Evolutionary conservation across 2,329 filamentous ascomycete genomes (phyloP), one percentile per base, ranked within the genome.

Genomic region (Sclerotinia glacialis): DNA sequence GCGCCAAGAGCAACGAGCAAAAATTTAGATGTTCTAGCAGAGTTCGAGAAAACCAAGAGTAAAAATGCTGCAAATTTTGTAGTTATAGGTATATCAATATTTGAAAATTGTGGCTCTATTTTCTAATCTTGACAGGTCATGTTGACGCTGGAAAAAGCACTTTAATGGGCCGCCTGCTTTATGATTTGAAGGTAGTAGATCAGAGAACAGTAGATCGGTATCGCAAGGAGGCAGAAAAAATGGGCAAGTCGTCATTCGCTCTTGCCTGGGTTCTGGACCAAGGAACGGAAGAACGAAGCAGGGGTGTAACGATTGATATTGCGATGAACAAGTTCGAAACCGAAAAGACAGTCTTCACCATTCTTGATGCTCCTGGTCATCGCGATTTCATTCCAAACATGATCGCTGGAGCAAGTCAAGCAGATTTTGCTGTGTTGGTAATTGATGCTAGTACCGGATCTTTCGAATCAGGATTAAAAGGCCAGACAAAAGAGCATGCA

Each of bases 91-190:
- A 81, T 73, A 87, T 7, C 34, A 75, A 74, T 66, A 53, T n/a
- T 61, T 60, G 59, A 69, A 74, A 70, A 76, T 67, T 71, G 11
- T 55, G 8, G 28, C 21, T 31, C 23, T 49, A 47, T 37, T 23
- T 56, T 50, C 63, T 71, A 55, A 72, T 49, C 44, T 26, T 69
- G 4, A 66, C 76, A 92, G 93, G 95, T 18, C 95, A 99, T 77
- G 95, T 99, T 65, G 95, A 99, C 77, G 94, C 96, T 63, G 95
- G 95, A 63, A 99, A 99, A 79, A 97, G 93, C 77, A 99, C 95
- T 7, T 83, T 99, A 47, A 98, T 99, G 94, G 95, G 94, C 0
- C 88, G 95, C n/a, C 79, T 99, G 37, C 81, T 99, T 6, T 88
- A 94, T 52, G 95, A 99, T 73, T 84, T 97, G 50, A 90, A 93